These are phyloP conservation scores for Mariannaea sp. DNA, from an alignment of 2,329 filamentous ascomycete species.

Conservation along the genomic window DNA sequence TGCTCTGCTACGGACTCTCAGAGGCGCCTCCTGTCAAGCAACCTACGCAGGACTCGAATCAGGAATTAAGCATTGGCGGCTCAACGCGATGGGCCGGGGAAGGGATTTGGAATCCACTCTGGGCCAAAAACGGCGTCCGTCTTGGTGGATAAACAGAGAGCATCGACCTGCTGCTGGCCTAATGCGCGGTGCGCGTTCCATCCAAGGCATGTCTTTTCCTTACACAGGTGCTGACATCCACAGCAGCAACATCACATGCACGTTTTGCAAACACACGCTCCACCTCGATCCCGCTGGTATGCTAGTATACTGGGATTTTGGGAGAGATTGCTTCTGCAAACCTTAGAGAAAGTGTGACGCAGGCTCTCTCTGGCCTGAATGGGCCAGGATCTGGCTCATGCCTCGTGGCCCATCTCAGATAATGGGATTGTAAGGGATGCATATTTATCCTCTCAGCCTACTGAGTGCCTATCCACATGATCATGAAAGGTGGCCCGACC, in stretches of 20 bases:
- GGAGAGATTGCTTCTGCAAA: not conserved
- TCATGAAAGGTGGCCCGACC: conserved; percentile 27
- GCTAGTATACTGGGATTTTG: not conserved
- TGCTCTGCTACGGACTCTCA: not conserved
- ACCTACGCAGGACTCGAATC: conserved; percentile 1
- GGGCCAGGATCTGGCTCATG: not conserved
- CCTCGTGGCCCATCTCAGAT: not conserved
- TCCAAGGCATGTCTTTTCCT: conserved; percentile 28
- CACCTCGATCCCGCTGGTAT: conserved; percentile 3
- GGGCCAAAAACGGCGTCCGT: conserved; percentile 19
- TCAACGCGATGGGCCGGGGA: not conserved
- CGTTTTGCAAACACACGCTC: conserved; percentile 8
- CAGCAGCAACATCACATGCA: conserved; percentile 18
- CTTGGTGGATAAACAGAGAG: too few relatives aligned
- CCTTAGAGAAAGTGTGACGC: conserved; percentile 11
- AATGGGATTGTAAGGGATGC: not conserved
- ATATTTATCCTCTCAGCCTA: conserved; percentile 10
- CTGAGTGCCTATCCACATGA: conserved; percentile 22
- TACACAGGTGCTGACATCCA: conserved; percentile 14
- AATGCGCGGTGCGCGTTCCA: conserved; percentile 9
- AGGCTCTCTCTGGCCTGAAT: conserved; percentile 1
- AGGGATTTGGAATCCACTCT: conserved; percentile 25
- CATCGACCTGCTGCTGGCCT: too few relatives aligned
- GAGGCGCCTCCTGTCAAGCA: not conserved
- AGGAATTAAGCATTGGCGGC: not conserved